Base-by-base conservation (phyloP, 495 filamentous ascomycete genomes). In the Penicillium fimorum region DNA sequence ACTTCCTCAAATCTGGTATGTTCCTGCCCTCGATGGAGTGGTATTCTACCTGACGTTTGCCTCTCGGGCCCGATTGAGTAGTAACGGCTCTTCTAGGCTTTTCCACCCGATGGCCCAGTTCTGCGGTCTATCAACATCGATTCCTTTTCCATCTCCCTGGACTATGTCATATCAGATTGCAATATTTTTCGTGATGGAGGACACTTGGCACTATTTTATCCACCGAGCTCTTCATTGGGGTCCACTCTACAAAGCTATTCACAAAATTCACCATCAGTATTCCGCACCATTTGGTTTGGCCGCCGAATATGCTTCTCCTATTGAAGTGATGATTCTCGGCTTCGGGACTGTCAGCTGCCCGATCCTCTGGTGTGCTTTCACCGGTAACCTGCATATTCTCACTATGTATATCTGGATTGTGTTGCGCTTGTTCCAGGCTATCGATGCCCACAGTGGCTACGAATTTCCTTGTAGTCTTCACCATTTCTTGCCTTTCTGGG, bases 401-500 rank as follows among this genome's bases (percentile, higher is more conserved):
- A 98, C 94, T 51, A 97, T 98, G 90, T 98, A 97, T 72, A 68
- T 93, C 54, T 98, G 93, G 93, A 97, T 97, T 66, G 81, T 92
- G 43, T 76, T 90, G 60, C 91, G 94, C 55, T 79, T 98, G 13
- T 93, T 96, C 82, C 94, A 98, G 75, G 95, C 94, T 63, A 97
- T 98, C 68, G 94, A 98, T 73, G 89, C 94, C 20, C 94, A 98
- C 77, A 89, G 85, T 57, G 94, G 94, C 57, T 98, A 97, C 71
- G 94, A 98, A 66, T 97, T 98, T 75, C 94, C 94, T 50, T 97
- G 90, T 88, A 91, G 87, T 67, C 77, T 98, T 67, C 91, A 94
- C 71, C 91, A 96, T 72, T 89, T 97, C 78, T 74, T 98, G 13
- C 94, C 94, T 15, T 96, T 97, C 82, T 98, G 95, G 95, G 94